Evolutionary conservation across 2,329 filamentous ascomycete species (phyloP), one percentile per base, ranked within the genome.

Genomic region (Botrytis porri): DNA sequence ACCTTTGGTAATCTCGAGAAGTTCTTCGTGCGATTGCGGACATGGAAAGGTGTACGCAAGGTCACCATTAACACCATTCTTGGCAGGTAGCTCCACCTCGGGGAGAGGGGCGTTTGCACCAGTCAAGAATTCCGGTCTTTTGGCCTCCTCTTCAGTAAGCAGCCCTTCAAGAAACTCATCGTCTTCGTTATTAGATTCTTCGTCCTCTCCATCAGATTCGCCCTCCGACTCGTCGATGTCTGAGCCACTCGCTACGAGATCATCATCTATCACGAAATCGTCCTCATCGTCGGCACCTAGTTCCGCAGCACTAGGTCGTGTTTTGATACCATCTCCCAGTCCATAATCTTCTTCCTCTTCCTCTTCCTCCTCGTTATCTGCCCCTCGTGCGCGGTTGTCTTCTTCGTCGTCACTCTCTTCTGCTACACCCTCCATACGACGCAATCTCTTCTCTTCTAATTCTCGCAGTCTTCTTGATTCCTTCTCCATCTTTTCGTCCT

Each of bases 221-320:
- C 88, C 86, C 12, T 85, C 85, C 29, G 87, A 83, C 7, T 85
- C 83, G 41, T 91, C 88, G n/a, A 90, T 79, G 57, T 91, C 90
- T 9, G 93, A 95, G 54, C 90, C 93, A 77, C 91, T 95, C 20
- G 94, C 94, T 48, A 98, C 88, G 25, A 98, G 86, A 79, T 97
- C 92, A 75, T 96, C 93, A 74, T 98, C 95, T 75, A 98, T 90
- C 39, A 95, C 81, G 78, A 98, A 98, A 78, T 98, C 94, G 78
- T 98, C 95, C 80, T 98, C 95, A 77, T 98, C 95, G 76, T 97
- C 94, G 48, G 97, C 91, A 9, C 90, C 93, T 29, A 94, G 82
- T 73, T 91, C 87, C 18, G 87, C 85, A 71, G 76, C 78, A 51
- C 73, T 77, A 41, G 77, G 79, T 37, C 86, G 84, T 70, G 84